Conservation (phyloP, 371 early-diverging fungal genomes). For the Mucor plumbeus region DNA sequence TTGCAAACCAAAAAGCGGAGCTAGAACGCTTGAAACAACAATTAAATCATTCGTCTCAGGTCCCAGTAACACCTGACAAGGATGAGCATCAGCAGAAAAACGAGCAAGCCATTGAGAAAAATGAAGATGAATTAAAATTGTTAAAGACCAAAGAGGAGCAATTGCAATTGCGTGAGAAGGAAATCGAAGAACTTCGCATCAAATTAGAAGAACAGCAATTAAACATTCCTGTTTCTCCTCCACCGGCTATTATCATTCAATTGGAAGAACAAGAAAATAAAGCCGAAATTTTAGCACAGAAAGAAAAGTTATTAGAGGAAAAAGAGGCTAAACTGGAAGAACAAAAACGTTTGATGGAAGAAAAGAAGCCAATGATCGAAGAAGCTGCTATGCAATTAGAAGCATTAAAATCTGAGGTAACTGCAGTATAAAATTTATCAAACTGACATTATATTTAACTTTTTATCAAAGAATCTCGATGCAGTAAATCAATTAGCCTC, state of each 20-base stretch:
- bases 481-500: conserved; percentile 41
- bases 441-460: background rate
- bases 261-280: conserved; percentile 19
- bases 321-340: conserved; percentile 34
- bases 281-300: conserved; percentile 32
- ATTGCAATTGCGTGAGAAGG: conserved; percentile 34
- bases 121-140: conserved; percentile 6
- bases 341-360: conserved; percentile 30
- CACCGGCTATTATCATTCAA: conserved; percentile 26
- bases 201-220: conserved; percentile 25
- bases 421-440: background rate
- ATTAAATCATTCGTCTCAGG: conserved; percentile 20
- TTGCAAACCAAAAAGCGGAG: conserved; percentile 50
- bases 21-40: conserved; percentile 37
- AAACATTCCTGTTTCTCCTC: conserved; percentile 9
- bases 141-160: conserved; percentile 32
- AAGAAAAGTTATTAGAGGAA: conserved; percentile 35
- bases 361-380: conserved; percentile 31
- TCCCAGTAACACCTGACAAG: conserved; percentile 15
- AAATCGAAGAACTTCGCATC: conserved; percentile 34
- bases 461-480: conserved; percentile 41
- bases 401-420: conserved; percentile 40
- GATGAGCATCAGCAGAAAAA: conserved; percentile 6
- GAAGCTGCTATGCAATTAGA: conserved; percentile 41
- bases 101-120: conserved; percentile 7